Evolutionary conservation across 179 eudicot genomes (phyloP), one percentile per base, ranked within the genome.

Genomic region (Dionaea muscipula): DNA sequence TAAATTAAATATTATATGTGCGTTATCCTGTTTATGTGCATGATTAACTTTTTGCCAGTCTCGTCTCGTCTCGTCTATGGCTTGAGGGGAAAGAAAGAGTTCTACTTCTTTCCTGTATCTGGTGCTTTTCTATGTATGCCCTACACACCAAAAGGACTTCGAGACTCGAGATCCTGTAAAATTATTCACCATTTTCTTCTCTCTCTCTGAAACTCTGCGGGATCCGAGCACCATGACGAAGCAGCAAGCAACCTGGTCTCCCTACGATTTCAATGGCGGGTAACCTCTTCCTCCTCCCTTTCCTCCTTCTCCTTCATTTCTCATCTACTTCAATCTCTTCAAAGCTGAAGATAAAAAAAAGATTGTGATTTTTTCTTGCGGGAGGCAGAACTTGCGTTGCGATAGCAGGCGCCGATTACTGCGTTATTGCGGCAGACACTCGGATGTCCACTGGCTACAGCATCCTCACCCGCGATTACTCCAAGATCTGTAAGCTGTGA

Each of bases 241-340:
- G 70, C 78, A 88, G 39, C 82, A 81, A 18, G 81, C 87, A 0
- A 81, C 63, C 39, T 85, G 81, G 79, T 89, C 95, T 70, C 97
- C 97, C 10, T 89, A 89, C 62, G 97, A 89, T 65, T 79, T 79
- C 81, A 89, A 89, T 76, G 97, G 97, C 49, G 97, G 97, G 97
- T 89, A 67, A 31, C 53, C 15, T 13, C 27, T 53, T 18, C 51
- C 17, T 26, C 14, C 36, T 39, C 41, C n/a, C n/a, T n/a, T 51
- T 44, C 18, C 18, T 61, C 50, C 11, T 35, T 7, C 27, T 53
- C 53, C 49, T 11, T 59, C 52, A n/a, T n/a, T n/a, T 39, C 19
- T n/a, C 44, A 7, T 47, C 36, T 50, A 13, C 1, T 28, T 59
- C 27, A 13, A 31, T 28, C 4, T 23, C 8, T 16, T 2, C 26